Evolutionary conservation across 495 filamentous ascomycete species (phyloP).

Genomic region (Bathelium albidoporum): DNA sequence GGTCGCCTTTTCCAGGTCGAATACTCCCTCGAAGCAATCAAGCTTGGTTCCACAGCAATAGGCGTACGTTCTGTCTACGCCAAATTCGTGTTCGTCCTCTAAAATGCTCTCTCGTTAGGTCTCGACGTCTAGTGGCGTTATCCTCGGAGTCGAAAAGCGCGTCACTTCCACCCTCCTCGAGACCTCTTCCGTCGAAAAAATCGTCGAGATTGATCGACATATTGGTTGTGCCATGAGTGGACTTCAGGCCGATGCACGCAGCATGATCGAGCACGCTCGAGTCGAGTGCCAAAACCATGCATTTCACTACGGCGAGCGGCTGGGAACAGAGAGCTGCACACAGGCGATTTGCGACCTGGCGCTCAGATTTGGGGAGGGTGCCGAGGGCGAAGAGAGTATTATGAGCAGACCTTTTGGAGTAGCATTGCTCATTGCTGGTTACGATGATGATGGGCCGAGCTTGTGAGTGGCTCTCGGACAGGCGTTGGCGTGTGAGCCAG

Average conservation of each 20-base stretch:
- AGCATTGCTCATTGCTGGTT: slow-evolving; percentile 89
- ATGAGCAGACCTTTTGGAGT: slow-evolving; percentile 97
- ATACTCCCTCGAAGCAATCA: slow-evolving; percentile 99
- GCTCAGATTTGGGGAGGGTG: slow-evolving; percentile 90
- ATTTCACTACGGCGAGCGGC: slow-evolving; percentile 91
- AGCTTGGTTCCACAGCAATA: slow-evolving; percentile 96
- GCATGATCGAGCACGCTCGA: slow-evolving; percentile 94
- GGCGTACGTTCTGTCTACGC: slow-evolving; percentile 48
- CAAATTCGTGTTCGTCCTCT: slow-evolving; percentile 6
- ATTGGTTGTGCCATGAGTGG: slow-evolving; percentile 98
- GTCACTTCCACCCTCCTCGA: slow-evolving; percentile 95
- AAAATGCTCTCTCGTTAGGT: slow-evolving; percentile 44
- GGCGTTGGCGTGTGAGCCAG: background rate
- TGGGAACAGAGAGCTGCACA: slow-evolving; percentile 93
- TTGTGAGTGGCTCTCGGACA: slow-evolving; percentile 44
- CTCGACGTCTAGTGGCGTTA: slow-evolving; percentile 83
- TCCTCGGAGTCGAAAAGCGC: slow-evolving; percentile 97
- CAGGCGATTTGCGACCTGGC: slow-evolving; percentile 98
- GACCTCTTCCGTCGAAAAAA: slow-evolving; percentile 96
- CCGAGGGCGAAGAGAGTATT: slow-evolving; percentile 94
- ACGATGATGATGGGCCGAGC: slow-evolving; percentile 93
- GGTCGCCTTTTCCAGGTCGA: slow-evolving; percentile 99
- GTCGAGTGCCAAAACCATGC: slow-evolving; percentile 94
- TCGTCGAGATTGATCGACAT: slow-evolving; percentile 96
- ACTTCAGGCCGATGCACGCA: slow-evolving; percentile 89